Conservation (phyloP, 2,329 filamentous ascomycete species). For the Microsporum ferrugineum region DNA sequence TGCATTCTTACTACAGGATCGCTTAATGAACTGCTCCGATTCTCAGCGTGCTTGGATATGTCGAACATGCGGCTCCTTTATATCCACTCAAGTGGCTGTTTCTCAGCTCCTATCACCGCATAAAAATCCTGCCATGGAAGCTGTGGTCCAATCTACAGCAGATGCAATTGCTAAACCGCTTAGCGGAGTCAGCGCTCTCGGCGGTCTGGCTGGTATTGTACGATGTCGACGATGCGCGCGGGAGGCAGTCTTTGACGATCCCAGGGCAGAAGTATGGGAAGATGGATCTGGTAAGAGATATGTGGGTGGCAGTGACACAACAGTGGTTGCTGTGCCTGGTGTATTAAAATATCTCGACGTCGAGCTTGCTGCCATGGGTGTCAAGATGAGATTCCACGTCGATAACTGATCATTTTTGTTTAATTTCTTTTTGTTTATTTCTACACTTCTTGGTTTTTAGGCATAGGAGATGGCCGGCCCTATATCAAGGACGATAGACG, state of each 20-base stretch:
- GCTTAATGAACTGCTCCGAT: conserved; percentile 93
- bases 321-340: conserved; percentile 81
- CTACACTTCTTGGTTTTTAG: neutral
- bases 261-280: conserved; percentile 70
- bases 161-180: conserved; percentile 40
- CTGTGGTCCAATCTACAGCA: conserved; percentile 12
- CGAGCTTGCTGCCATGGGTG: conserved; percentile 90
- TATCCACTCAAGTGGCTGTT: conserved; percentile 58
- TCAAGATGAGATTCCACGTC: conserved; percentile 86
- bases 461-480: too few relatives aligned
- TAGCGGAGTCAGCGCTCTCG: conserved; percentile 48
- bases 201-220: conserved; percentile 50
- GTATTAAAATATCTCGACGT: conserved; percentile 90
- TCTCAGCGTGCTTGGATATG: conserved; percentile 86
- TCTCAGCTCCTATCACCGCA: conserved; percentile 16
- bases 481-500: too few relatives aligned
- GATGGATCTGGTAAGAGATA: conserved; percentile 76
- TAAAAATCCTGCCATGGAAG: conserved; percentile 15
- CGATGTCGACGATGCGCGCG: conserved; percentile 71
- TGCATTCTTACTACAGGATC: conserved; percentile 87
- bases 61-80: conserved; percentile 75
- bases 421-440: neutral
- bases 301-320: conserved; percentile 81
- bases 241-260: conserved; percentile 48
- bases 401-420: conserved; percentile 26